Conservation (phyloP, 1,284 basidiomycete species). For the Spongispora temasekensis region DNA sequence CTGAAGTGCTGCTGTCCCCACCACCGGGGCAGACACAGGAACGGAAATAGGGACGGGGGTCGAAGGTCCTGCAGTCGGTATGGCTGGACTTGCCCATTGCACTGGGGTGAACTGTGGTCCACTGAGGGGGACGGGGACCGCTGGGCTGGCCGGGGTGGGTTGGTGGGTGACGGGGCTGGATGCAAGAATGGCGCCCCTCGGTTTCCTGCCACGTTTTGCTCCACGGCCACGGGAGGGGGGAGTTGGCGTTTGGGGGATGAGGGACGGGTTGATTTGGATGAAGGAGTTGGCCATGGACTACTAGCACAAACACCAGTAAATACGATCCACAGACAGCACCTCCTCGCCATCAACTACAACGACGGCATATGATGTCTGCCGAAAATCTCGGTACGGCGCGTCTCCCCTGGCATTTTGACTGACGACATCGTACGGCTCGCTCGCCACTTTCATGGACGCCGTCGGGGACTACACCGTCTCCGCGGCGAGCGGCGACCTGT, state of each 20-base stretch:
- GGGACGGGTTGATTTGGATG: constrained; percentile 31
- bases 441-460: constrained; percentile 94
- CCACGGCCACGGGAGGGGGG: constrained; percentile 44
- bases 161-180: constrained; percentile 26
- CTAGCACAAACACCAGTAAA: constrained; percentile 23
- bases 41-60: constrained; percentile 26
- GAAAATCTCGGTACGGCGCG: constrained; percentile 97
- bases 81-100: constrained; percentile 40
- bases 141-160: constrained; percentile 2
- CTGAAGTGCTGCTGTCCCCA: constrained; percentile 16
- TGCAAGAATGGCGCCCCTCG: constrained; percentile 43
- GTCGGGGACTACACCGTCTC: constrained; percentile 87
- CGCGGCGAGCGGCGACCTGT: constrained; percentile 96
- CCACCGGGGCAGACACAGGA: neutral
- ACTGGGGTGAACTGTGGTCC: constrained; percentile 40
- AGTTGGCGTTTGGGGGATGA: constrained; percentile 31
- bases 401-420: no score
- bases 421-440: no score
- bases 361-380: constrained; percentile 99
- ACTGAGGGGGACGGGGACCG: neutral
- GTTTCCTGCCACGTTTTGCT: constrained; percentile 61
- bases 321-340: no score
- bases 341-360: constrained; percentile 92
- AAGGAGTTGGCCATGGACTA: constrained; percentile 34
- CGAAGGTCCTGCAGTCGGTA: constrained; percentile 11